Evolutionary conservation across 495 filamentous ascomycete genomes (phyloP).

Genomic region (Aspergillus saccharolyticus): DNA sequence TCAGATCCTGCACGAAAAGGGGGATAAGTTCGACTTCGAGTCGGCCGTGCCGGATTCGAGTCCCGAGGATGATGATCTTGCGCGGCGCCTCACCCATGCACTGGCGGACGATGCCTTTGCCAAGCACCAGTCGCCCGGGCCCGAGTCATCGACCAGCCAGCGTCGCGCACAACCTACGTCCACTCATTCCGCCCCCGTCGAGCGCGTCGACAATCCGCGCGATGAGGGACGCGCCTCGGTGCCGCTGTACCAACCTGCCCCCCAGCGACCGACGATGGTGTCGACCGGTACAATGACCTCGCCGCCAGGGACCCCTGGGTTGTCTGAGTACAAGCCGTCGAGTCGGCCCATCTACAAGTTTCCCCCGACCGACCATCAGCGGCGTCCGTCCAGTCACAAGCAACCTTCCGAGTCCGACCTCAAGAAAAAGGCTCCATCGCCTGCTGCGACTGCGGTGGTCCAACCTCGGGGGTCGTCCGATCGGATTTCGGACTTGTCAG

Average conservation of each 20-base stretch:
- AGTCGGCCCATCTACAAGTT: conserved; percentile 58
- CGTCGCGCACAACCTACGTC: conserved; percentile 25
- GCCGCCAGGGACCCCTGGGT: conserved; percentile 56
- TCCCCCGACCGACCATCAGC: conserved; percentile 50
- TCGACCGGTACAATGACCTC: conserved; percentile 93
- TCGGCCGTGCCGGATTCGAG: conserved; percentile 43
- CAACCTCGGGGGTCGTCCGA: conserved; percentile 49
- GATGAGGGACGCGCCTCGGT: conserved; percentile 25
- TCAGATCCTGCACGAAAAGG: conserved; percentile 78
- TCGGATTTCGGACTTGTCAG: conserved; percentile 46
- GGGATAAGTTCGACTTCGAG: conserved; percentile 85
- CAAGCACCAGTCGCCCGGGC: conserved; percentile 37
- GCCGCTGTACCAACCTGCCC: conserved; percentile 54
- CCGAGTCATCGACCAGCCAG: conserved; percentile 14
- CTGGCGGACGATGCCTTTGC: conserved; percentile 87
- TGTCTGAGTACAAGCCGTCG: conserved; percentile 37
- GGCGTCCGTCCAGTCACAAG: conserved; percentile 51
- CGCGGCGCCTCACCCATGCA: conserved; percentile 70
- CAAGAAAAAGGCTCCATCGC: conserved; percentile 28
- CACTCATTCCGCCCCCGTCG: conserved; percentile 13
- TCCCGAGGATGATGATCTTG: conserved; percentile 57
- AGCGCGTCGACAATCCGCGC: conserved; percentile 17
- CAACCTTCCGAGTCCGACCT: conserved; percentile 31
- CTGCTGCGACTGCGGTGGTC: conserved; percentile 28
- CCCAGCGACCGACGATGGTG: conserved; percentile 67